A percentile compares a stretch with the other conserved stretches of the same genome.
Evolutionary conservation across 257 asterid genomes (phyloP).

Genomic region (Solanum medicagineum): DNA sequence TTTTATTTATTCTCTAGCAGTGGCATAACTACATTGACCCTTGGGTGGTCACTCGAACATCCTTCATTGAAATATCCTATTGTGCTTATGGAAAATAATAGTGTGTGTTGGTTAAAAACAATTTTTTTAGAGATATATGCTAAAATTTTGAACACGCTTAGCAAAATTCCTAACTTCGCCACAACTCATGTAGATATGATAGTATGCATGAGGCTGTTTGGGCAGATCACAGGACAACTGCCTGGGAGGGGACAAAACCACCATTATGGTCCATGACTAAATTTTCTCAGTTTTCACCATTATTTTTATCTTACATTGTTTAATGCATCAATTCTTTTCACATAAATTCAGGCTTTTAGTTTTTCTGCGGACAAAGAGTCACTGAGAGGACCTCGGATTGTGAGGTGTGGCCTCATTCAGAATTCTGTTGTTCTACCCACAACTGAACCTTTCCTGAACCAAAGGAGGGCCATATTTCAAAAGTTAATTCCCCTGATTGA

Average conservation of each 20-base stretch:
- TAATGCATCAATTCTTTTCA: neutral
- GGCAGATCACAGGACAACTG: neutral
- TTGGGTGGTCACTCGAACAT: neutral
- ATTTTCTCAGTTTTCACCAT: neutral
- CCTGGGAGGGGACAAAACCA: neutral
- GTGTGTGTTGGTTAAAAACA: neutral
- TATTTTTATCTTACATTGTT: neutral
- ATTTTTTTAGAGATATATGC: neutral
- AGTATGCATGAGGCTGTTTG: neutral
- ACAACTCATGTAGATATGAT: neutral
- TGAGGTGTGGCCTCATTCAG: constrained; percentile 91
- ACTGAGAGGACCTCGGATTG: constrained; percentile 58
- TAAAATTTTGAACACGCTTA: neutral
- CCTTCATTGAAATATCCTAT: neutral
- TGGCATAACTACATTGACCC: neutral
- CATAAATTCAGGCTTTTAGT: constrained; percentile 46
- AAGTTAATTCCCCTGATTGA: constrained; percentile 70
- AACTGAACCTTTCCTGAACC: constrained; percentile 56
- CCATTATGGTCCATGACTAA: neutral
- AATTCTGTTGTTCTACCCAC: constrained; percentile 66
- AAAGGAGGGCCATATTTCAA: constrained; percentile 61
- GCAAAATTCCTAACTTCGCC: neutral
- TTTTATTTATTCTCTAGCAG: neutral
- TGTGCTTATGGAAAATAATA: too few relatives aligned
- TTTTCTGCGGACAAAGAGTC: constrained; percentile 74